Percentiles rank a stretch among this genome's conserved stretches.
phyloP scores from a whole-genome alignment of 1,284 basidiomycete species.

The Blastosporella zonata region DNA sequence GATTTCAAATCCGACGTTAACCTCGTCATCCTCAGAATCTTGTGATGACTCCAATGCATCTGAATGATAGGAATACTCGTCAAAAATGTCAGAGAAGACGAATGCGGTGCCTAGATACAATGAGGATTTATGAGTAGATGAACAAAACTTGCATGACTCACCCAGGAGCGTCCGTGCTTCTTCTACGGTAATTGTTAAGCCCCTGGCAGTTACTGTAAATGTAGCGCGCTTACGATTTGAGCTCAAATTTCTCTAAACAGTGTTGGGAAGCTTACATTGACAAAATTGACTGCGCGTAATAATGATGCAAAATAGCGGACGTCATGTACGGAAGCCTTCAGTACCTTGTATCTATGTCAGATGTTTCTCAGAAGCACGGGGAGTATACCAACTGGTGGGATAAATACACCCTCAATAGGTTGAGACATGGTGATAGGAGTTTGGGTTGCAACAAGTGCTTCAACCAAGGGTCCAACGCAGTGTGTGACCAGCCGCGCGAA shows the following conservation, averaged over 20 bases:
- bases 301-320: constrained; percentile 74
- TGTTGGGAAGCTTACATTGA: constrained; percentile 49
- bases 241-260: constrained; percentile 5
- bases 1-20: constrained; percentile 70
- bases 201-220: constrained; percentile 65
- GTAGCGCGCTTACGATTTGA: constrained; percentile 63
- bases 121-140: not conserved
- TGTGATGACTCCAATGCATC: constrained; percentile 26
- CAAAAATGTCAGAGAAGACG: constrained; percentile 76
- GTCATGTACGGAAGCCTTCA: constrained; percentile 75
- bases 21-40: constrained; percentile 30
- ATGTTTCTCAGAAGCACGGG: not conserved
- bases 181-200: constrained; percentile 85
- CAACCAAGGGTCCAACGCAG: no score
- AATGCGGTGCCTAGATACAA: constrained; percentile 75
- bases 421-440: constrained; percentile 11
- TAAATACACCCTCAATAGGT: constrained; percentile 10
- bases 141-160: constrained; percentile 29
- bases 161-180: constrained; percentile 79
- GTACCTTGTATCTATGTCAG: constrained; percentile 45
- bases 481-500: not conserved
- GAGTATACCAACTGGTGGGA: constrained; percentile 14
- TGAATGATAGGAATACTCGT: constrained; percentile 65
- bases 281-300: constrained; percentile 76
- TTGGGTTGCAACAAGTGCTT: no score